These are phyloP conservation scores for Phytophthora sojae DNA, from an alignment of 352 stramenopile species.

Conservation along the genomic window DNA sequence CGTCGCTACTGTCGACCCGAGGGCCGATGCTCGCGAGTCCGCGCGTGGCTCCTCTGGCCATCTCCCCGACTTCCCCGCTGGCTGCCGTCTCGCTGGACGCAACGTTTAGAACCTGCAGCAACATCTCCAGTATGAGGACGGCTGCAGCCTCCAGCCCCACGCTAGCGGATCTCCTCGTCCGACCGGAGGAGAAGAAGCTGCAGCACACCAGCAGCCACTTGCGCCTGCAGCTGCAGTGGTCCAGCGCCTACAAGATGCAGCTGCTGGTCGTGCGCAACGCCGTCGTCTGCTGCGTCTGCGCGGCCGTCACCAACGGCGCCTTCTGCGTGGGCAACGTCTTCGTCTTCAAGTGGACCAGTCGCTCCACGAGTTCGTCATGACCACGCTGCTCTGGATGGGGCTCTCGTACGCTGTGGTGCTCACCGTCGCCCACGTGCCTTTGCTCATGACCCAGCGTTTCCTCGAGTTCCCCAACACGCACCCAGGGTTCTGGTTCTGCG, in stretches of 20 bases:
- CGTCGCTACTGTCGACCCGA: neutral
- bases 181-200: constrained; percentile 5
- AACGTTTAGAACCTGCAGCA: neutral
- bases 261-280: constrained; percentile 31
- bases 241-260: constrained; percentile 17
- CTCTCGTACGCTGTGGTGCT: constrained; percentile 28
- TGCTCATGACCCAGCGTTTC: constrained; percentile 27
- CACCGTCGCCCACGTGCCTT: constrained; percentile 21
- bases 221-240: constrained; percentile 24
- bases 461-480: constrained; percentile 7
- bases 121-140: neutral
- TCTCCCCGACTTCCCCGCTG: neutral
- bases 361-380: constrained; percentile 34
- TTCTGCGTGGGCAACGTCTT: constrained; percentile 43
- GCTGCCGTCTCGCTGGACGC: neutral
- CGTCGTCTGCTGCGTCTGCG: constrained; percentile 27
- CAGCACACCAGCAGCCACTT: constrained; percentile 27
- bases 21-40: constrained; percentile 11
- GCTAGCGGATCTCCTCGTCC: neutral
- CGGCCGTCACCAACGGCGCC: constrained; percentile 31
- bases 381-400: constrained; percentile 37
- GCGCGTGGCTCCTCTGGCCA: constrained; percentile 14
- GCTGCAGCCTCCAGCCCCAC: constrained; percentile 9
- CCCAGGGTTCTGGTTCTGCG: constrained; percentile 25
- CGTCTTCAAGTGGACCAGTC: constrained; percentile 31